Percentiles rank a stretch among this genome's conserved stretches.
phyloP scores from a whole-genome alignment of 345 rosid species.

The Hevea brasiliensis region DNA sequence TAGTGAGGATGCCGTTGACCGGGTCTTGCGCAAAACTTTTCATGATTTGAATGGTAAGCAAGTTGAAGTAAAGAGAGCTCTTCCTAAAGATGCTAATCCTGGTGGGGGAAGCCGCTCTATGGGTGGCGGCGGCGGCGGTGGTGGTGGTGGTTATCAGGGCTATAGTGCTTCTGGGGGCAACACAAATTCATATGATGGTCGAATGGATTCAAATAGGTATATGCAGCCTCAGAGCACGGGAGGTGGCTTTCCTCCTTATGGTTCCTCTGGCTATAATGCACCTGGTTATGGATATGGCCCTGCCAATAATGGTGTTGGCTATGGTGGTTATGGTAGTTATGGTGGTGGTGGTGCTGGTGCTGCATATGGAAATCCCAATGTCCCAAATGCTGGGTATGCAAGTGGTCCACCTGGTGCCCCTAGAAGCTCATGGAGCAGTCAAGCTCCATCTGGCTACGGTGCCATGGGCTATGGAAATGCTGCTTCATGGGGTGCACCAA shows the following conservation, averaged over 20 bases:
- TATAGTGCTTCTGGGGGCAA: conserved; percentile 73
- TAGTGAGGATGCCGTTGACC: conserved; percentile 85
- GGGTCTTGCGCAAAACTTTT: conserved; percentile 78
- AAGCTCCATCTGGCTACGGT: conserved; percentile 81
- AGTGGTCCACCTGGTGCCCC: conserved; percentile 71
- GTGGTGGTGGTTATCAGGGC: conserved; percentile 40
- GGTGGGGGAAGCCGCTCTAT: conserved; percentile 64
- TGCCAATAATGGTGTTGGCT: conserved; percentile 73
- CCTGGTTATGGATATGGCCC: conserved; percentile 87
- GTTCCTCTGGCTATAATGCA: conserved; percentile 68
- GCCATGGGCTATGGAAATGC: conserved; percentile 78
- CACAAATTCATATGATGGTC: conserved; percentile 65
- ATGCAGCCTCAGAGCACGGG: conserved; percentile 76
- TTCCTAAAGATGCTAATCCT: conserved; percentile 94
- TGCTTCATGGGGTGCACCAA: conserved; percentile 68
- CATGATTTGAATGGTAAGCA: conserved; percentile 93
- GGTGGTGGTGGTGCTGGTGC: conserved; percentile 52
- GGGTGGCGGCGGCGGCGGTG: conserved; percentile 46
- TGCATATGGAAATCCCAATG: conserved; percentile 70
- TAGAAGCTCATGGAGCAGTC: conserved; percentile 83
- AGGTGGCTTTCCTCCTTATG: conserved; percentile 74
- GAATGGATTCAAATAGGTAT: conserved; percentile 77
- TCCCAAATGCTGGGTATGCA: conserved; percentile 76
- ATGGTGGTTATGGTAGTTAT: conserved; percentile 70
- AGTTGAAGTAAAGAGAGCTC: conserved; percentile 96